These are phyloP conservation scores for Penicillium crustosum DNA, from an alignment of 2,329 filamentous ascomycete genomes.

Conservation along the genomic window DNA sequence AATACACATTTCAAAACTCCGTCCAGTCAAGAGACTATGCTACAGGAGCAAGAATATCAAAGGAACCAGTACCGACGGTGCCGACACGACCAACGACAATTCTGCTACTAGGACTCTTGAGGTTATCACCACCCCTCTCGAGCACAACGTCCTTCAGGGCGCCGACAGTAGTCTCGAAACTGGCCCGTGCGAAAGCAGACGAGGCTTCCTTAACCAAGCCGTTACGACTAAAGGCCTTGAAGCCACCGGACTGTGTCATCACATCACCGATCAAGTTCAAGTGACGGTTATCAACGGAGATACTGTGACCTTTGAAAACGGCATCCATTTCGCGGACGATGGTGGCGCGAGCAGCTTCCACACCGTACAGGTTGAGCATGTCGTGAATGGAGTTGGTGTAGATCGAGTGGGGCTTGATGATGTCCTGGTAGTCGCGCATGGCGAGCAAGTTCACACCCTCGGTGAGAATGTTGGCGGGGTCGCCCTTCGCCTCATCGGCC, in stretches of 20 bases:
- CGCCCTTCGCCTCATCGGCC: conserved; percentile 53
- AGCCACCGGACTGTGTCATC: conserved; percentile 92
- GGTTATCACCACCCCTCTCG: conserved; percentile 85
- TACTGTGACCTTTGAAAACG: conserved; percentile 89
- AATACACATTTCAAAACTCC: conserved; percentile 20
- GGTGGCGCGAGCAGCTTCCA: conserved; percentile 83
- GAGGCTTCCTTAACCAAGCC: conserved; percentile 76
- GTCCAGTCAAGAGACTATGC: conserved; percentile 32
- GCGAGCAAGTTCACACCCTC: conserved; percentile 84
- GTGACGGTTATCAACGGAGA: conserved; percentile 87
- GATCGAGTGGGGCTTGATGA: conserved; percentile 81
- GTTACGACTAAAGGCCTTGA: conserved; percentile 88
- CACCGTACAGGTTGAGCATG: conserved; percentile 81
- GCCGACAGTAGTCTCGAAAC: conserved; percentile 93
- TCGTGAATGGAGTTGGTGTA: conserved; percentile 91
- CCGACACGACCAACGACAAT: conserved; percentile 84
- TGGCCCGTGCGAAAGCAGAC: conserved; percentile 97
- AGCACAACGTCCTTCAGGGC: conserved; percentile 91
- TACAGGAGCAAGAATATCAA: conserved; percentile 72
- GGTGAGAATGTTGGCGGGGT: conserved; percentile 63
- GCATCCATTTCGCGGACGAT: conserved; percentile 83
- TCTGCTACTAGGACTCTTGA: conserved; percentile 79
- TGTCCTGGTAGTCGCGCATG: conserved; percentile 84
- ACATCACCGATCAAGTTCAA: conserved; percentile 93
- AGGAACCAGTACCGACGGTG: conserved; percentile 83